These are phyloP conservation scores for Pseudogymnoascus sp. DNA, from an alignment of 2,329 filamentous ascomycete species.

Conservation along the genomic window DNA sequence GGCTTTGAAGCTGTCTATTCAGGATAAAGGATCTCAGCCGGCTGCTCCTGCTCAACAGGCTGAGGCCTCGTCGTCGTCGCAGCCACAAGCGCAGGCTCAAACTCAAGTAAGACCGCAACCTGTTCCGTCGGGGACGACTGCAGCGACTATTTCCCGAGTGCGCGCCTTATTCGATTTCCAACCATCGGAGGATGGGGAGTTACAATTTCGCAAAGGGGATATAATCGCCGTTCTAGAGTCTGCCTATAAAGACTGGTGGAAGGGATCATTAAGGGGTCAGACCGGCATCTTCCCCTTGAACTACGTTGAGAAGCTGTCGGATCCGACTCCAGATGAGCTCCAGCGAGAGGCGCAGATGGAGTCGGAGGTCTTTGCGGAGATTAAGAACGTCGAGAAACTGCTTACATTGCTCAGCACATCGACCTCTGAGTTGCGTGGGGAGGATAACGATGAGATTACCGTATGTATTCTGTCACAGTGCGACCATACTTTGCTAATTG, in stretches of 20 bases:
- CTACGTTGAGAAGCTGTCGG: constrained; percentile 94
- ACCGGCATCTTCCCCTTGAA: constrained; percentile 97
- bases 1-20: constrained; percentile 83
- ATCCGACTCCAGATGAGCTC: constrained; percentile 88
- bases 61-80: constrained; percentile 31
- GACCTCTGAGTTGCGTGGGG: constrained; percentile 66
- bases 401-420: constrained; percentile 86
- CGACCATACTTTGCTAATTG: constrained; percentile 27
- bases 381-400: constrained; percentile 70
- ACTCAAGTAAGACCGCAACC: constrained; percentile 40
- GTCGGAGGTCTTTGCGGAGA: constrained; percentile 65
- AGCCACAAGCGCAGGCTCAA: constrained; percentile 33
- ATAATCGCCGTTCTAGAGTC: constrained; percentile 96
- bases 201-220: constrained; percentile 94
- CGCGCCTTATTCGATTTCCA: constrained; percentile 90
- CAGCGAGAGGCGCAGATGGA: constrained; percentile 97
- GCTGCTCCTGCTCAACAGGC: constrained; percentile 30
- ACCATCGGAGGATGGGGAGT: constrained; percentile 84
- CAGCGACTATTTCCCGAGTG: constrained; percentile 90
- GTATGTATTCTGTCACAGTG: constrained; percentile 36
- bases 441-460: constrained; percentile 96
- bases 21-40: constrained; percentile 67
- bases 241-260: constrained; percentile 99
- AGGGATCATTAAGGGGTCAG: constrained; percentile 84
- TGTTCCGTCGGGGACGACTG: constrained; percentile 75